Evolutionary conservation across 257 asterid species (phyloP).

Genomic region (Rhazya stricta): DNA sequence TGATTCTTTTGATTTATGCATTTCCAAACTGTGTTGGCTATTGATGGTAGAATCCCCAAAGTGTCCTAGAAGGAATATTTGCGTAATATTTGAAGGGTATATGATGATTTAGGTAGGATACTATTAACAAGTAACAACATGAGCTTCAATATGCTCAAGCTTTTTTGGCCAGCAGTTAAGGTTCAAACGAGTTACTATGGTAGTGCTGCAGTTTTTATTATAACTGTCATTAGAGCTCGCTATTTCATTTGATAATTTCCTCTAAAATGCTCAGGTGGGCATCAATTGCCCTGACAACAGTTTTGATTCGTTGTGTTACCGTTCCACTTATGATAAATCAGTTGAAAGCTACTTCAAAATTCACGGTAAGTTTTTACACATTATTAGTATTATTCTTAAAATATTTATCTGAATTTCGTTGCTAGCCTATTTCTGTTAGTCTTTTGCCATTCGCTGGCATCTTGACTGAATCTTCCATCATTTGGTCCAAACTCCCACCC

Average conservation of each 20-base stretch:
- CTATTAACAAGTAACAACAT: background rate
- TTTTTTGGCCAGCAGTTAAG: background rate
- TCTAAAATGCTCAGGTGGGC: conserved; percentile 68
- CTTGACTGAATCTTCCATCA: background rate
- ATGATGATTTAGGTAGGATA: background rate
- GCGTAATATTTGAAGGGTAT: background rate
- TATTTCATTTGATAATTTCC: background rate
- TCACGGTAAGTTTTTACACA: conserved; percentile 49
- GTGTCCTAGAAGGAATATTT: background rate
- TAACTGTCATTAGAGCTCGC: background rate
- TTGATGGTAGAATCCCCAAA: background rate
- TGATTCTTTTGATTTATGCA: background rate
- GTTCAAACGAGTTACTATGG: background rate
- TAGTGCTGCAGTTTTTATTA: background rate
- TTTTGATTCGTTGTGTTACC: conserved; percentile 54
- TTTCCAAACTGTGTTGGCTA: background rate
- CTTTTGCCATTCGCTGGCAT: conserved; percentile 10
- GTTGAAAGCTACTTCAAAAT: conserved; percentile 67
- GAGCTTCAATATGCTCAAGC: background rate
- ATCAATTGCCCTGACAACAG: conserved; percentile 54
- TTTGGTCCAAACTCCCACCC: background rate
- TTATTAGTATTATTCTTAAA: no score
- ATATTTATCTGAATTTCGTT: background rate
- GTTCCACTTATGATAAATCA: conserved; percentile 70
- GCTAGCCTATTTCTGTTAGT: conserved; percentile 3